Percentiles rank a stretch among this genome's conserved stretches.
Conservation (phyloP, 768 basidiomycete genomes). For the Sutorius australiensis region DNA sequence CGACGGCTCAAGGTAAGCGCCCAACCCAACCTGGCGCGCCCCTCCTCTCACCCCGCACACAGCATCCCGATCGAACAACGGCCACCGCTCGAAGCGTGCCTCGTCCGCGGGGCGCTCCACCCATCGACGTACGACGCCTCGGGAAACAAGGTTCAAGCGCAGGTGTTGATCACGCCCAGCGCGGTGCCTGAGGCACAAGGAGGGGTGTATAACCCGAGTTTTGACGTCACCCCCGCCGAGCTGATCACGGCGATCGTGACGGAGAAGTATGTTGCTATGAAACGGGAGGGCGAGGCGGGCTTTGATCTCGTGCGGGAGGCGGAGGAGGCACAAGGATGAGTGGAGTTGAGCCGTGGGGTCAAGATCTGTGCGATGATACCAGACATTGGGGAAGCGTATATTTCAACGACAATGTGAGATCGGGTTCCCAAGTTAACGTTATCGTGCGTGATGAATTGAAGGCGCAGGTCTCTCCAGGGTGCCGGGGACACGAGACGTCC, state of each 20-base stretch:
- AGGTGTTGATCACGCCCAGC: slow-evolving; percentile 80
- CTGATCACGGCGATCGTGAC: slow-evolving; percentile 94
- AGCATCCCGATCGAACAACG: slow-evolving; percentile 94
- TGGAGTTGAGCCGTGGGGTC: background rate
- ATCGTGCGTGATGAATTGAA: too few species aligned
- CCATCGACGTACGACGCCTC: slow-evolving; percentile 39
- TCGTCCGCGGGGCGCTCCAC: slow-evolving; percentile 79
- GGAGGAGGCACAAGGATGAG: background rate
- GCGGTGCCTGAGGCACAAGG: slow-evolving; percentile 35
- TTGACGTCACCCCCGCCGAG: slow-evolving; percentile 93
- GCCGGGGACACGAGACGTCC: background rate
- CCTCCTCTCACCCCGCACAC: background rate
- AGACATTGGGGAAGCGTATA: background rate
- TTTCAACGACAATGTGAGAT: background rate
- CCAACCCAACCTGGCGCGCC: background rate
- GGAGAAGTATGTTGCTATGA: slow-evolving; percentile 88
- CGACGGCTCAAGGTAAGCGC: slow-evolving; percentile 56
- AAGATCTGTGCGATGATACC: background rate
- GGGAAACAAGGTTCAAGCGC: slow-evolving; percentile 58
- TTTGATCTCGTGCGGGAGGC: slow-evolving; percentile 59
- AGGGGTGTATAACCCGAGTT: slow-evolving; percentile 84
- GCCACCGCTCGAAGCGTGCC: slow-evolving; percentile 81
- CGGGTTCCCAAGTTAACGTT: too few species aligned
- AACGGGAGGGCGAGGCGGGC: slow-evolving; percentile 46
- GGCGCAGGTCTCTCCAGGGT: too few species aligned